A percentile compares a stretch with the other conserved stretches of the same genome.
Conservation (phyloP, 495 filamentous ascomycete genomes). For the Aspergillus incahuasiensis region DNA sequence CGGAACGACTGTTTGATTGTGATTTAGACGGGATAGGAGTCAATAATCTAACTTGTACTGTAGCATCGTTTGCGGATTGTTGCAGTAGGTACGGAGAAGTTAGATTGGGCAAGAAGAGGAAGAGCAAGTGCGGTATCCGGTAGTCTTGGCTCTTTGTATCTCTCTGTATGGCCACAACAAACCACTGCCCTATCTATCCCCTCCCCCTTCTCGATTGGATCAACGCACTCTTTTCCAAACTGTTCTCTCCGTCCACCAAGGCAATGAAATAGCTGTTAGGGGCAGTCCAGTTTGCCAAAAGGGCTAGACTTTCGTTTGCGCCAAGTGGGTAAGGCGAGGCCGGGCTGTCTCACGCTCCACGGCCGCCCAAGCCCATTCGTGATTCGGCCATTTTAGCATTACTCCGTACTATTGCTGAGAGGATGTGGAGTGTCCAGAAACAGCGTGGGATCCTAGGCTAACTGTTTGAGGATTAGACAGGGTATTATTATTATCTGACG, state of each 20-base stretch:
- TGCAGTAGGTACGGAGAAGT: too few relatives aligned
- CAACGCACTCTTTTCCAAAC: too few relatives aligned
- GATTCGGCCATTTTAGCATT: constrained; percentile 4
- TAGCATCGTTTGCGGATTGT: too few relatives aligned
- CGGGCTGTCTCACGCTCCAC: not conserved
- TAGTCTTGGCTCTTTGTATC: too few relatives aligned
- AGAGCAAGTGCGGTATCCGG: too few relatives aligned
- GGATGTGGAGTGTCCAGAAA: constrained; percentile 32
- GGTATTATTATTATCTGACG: constrained; percentile 6
- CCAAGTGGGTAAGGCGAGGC: constrained; percentile 19
- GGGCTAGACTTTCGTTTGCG: constrained; percentile 6
- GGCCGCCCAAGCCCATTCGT: not conserved
- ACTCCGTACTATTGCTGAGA: too few relatives aligned
- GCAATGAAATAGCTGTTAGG: not conserved
- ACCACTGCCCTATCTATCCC: too few relatives aligned
- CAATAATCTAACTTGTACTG: not conserved
- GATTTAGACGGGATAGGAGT: not conserved
- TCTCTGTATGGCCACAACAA: too few relatives aligned
- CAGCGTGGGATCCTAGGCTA: constrained; percentile 12
- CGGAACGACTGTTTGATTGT: not conserved
- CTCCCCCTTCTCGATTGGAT: too few relatives aligned
- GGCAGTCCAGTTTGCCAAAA: constrained; percentile 2
- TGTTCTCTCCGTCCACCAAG: too few relatives aligned
- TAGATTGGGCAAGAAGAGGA: too few relatives aligned
- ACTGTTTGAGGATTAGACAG: constrained; percentile 12